These are phyloP conservation scores for Leishmania tropica DNA, from an alignment of 208 protist genomes.

Conservation along the genomic window DNA sequence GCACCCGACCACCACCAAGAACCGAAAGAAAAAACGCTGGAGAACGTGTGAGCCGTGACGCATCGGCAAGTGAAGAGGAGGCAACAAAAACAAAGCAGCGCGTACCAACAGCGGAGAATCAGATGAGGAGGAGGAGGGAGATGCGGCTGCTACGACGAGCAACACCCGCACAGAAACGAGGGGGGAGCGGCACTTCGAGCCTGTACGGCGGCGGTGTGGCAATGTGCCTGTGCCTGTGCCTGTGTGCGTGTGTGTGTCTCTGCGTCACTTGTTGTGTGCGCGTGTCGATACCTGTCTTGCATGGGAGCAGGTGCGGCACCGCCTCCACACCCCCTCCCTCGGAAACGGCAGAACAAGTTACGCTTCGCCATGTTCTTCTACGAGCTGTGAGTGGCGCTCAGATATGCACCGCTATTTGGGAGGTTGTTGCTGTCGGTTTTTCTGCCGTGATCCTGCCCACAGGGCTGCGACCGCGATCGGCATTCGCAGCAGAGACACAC, in stretches of 20 bases:
- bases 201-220: background rate
- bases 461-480: background rate
- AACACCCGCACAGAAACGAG: too few relatives aligned
- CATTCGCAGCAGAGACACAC: slow-evolving; percentile 8
- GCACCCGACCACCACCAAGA: too few relatives aligned
- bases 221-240: background rate
- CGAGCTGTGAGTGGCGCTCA: background rate
- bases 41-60: too few relatives aligned
- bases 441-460: background rate
- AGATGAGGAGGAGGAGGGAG: too few relatives aligned
- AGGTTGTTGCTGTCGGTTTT: background rate
- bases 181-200: background rate
- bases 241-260: background rate
- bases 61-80: too few relatives aligned
- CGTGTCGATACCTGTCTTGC: too few relatives aligned
- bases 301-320: background rate
- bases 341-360: background rate
- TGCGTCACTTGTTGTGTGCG: background rate
- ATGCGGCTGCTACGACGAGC: too few relatives aligned
- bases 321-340: background rate
- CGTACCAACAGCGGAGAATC: too few relatives aligned
- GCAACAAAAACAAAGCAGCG: too few relatives aligned
- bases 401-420: background rate
- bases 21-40: too few relatives aligned
- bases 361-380: background rate